Conservation (phyloP, 257 asterid species). For the Nicotiana paniculata region DNA sequence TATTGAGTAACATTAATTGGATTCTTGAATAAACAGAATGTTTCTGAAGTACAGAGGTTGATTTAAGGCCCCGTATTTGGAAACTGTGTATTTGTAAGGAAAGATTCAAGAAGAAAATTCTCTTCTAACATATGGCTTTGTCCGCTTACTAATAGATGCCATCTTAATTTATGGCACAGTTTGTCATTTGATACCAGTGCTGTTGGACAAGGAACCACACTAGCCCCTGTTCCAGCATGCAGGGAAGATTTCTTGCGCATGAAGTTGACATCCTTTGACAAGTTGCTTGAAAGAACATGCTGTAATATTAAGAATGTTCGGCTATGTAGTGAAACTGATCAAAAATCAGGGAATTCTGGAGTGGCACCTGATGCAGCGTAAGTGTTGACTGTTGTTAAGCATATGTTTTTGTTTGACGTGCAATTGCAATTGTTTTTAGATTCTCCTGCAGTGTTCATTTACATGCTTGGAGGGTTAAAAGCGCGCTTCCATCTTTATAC, state of each 20-base stretch:
- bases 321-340: conserved; percentile 79
- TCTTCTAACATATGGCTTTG: background rate
- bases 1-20: background rate
- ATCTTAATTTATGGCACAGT: conserved; percentile 30
- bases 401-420: background rate
- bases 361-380: conserved; percentile 99
- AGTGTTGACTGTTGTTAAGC: conserved; percentile 15
- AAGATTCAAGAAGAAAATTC: background rate
- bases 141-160: conserved; percentile 11
- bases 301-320: conserved; percentile 78
- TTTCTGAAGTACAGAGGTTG: background rate
- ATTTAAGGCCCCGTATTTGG: background rate
- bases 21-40: background rate
- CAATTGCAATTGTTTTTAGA: background rate
- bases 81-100: background rate
- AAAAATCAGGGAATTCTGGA: conserved; percentile 66
- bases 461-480: background rate
- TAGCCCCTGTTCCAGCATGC: conserved; percentile 82
- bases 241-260: conserved; percentile 84
- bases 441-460: background rate
- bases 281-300: conserved; percentile 88
- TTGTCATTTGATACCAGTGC: conserved; percentile 35
- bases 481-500: background rate
- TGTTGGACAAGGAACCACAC: conserved; percentile 28
- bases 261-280: conserved; percentile 82